Evolutionary conservation across 202 grass and related monocot genomes (phyloP).

Genomic region (Alloteropsis angusta): DNA sequence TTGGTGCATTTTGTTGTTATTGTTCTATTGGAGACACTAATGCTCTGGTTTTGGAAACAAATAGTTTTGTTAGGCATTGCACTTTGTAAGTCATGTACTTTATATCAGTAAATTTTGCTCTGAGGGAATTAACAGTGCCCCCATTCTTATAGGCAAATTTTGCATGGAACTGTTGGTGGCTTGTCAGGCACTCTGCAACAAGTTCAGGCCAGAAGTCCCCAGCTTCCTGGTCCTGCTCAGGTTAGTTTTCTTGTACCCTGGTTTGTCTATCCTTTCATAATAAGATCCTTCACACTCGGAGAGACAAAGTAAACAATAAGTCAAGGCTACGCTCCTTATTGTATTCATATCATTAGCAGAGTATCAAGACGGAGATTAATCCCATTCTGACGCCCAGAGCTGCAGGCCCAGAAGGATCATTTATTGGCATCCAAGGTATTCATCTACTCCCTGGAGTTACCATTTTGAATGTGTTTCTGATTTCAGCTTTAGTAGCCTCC

Average conservation of each 20-base stretch:
- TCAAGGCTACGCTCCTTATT: constrained; percentile 1
- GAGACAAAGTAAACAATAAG: background rate
- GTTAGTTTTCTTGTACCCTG: constrained; percentile 35
- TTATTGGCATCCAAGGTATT: constrained; percentile 89
- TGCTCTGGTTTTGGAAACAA: background rate
- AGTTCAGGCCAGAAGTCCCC: constrained; percentile 76
- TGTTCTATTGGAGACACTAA: background rate
- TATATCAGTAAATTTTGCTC: background rate
- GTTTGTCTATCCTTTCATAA: background rate
- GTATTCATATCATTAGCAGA: constrained; percentile 42
- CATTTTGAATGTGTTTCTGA: background rate
- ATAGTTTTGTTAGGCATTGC: background rate
- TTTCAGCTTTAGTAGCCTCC: background rate
- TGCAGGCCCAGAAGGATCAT: constrained; percentile 71
- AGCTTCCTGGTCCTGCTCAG: constrained; percentile 73
- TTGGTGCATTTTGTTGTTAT: background rate
- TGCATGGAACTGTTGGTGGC: constrained; percentile 79
- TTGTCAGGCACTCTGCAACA: constrained; percentile 78
- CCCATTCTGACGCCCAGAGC: constrained; percentile 68
- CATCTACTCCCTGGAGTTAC: constrained; percentile 1
- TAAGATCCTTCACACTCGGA: background rate
- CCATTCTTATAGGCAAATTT: constrained; percentile 56
- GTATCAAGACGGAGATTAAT: constrained; percentile 93
- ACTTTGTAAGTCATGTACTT: too few species aligned
- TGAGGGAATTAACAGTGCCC: constrained; percentile 11